Base-by-base conservation (phyloP, 2,329 filamentous ascomycete species). In the Colletotrichum sp. region DNA sequence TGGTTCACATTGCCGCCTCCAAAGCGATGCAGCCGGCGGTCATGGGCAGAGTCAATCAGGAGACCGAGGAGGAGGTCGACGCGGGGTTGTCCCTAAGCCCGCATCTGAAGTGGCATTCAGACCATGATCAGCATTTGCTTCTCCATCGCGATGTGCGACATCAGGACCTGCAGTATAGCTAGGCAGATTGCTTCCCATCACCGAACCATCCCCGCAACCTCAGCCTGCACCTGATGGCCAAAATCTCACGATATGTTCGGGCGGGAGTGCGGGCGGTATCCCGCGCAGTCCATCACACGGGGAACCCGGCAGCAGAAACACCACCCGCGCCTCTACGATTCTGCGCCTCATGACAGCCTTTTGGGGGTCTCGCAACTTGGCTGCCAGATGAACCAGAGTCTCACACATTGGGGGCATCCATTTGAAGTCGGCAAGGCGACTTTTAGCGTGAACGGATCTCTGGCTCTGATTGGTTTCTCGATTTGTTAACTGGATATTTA, bases 171-270 rank as follows among this genome's bases (percentile, higher is more conserved):
- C 73, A 48, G 21, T 48, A 14, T n/a, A 14, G 26, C 24, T 43
- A 66, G 24, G 26, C 52, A 63, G 52, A 60, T 28, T 28, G 5
- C 10, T 60, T 24, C 28, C 36, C 21, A 39, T 34, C 26, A 59
- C 70, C 48, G 36, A 36, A 52, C 39, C 28, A 36, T 52, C 36
- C 18, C 55, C 34, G 39, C 32, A 68, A 32, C 63, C 16, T 43
- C 39, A 13, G 39, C 57, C n/a, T 30, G 70, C 64, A 64, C 57
- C 64, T 68, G 64, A 59, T n/a, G 32, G 16, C 34, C 30, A 73
- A 28, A 65, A 75, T 69, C 73, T 69, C 64, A 75, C 43, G 64
- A 73, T 68, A 10, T 60, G 26, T 65, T 59, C 10, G 16, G 43
- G 66, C 26, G 30, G 30, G 30, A 55, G 34, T 2, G 16, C 36